Evolutionary conservation across 495 filamentous ascomycete species (phyloP).

Genomic region (Aspergillus campestris): DNA sequence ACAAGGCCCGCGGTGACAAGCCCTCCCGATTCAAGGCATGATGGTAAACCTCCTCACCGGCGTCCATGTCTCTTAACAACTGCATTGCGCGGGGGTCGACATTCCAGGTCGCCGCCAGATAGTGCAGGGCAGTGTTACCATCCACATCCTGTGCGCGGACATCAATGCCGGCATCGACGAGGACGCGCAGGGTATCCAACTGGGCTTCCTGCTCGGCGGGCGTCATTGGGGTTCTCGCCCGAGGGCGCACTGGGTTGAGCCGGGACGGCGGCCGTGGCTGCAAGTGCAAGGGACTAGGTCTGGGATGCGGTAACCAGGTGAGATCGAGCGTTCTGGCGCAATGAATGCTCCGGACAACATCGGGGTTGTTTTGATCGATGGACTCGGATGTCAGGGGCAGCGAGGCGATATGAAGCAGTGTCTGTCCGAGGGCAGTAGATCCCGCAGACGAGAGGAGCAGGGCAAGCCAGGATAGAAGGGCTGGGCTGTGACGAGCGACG

Average conservation of each 20-base stretch:
- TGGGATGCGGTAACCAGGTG: neutral
- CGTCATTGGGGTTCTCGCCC: neutral
- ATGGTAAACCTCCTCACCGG: conserved; percentile 2
- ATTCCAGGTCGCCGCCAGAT: conserved; percentile 7
- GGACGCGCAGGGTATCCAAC: conserved; percentile 2
- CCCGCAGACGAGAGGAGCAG: neutral
- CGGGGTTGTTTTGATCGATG: neutral
- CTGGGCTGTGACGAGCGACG: conserved; percentile 7
- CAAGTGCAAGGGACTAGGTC: neutral
- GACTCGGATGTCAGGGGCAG: conserved; percentile 1
- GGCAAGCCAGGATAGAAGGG: conserved; percentile 6
- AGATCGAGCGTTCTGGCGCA: conserved; percentile 4
- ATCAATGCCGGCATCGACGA: conserved; percentile 4
- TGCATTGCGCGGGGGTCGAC: conserved; percentile 1
- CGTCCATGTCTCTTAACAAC: conserved; percentile 5
- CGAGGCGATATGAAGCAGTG: conserved; percentile 7
- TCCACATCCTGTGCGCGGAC: conserved; percentile 6
- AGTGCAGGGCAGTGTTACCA: conserved; percentile 10
- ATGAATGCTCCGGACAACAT: conserved; percentile 5
- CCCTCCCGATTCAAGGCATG: too few relatives aligned
- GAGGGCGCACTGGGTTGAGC: neutral
- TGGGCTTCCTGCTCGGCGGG: conserved; percentile 2
- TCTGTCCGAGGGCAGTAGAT: conserved; percentile 5
- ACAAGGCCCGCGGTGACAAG: too few relatives aligned
- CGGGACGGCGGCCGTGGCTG: neutral